Base-by-base conservation (phyloP, 305 asterid species). In the Fraxinus xanthoxyloides region DNA sequence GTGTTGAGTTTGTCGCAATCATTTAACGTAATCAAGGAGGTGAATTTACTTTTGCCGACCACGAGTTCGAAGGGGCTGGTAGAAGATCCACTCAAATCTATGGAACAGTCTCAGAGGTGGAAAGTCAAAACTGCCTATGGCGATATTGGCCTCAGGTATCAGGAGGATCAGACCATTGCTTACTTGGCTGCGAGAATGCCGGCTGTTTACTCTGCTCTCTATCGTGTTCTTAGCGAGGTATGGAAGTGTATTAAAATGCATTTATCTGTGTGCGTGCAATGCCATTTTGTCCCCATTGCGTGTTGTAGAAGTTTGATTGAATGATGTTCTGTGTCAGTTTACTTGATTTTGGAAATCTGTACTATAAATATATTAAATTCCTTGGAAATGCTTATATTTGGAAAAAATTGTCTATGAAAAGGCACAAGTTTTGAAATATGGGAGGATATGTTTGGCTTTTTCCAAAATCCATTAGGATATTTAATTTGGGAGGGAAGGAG, bases 121-220 rank as follows among this genome's bases (percentile, higher is more conserved):
- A 96, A 93, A 85, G 84, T 94, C 23, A 87, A 81, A 85, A 87
- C 92, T 13, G 35, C 89, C 38, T 96, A 96, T 79, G 97, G 99
- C 3, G 98, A 94, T 78, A 82, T 88, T 74, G 98, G 98, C 72
- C 94, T 96, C 70, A 92, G 82, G 83, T 96, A 96, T 88, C 86
- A 87, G 61, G 97, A 92, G 77, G 98, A 92, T 83, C 93, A 96
- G 82, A 85, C 98, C n/a, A 82, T 91, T 34, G 98, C 99, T 21
- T 95, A 95, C 84, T 96, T 95, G 0, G 98, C 98, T 0, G 90
- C 97, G 78, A 97, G 99, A n/a, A 94, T 95, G 98, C 99, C 99
- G 48, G 97, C 99, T 2, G 98, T 95, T 72, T 93, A 90, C 87
- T 90, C 97, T 9, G 97, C 98, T 28, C 91, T 92, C 72, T 90